These are phyloP conservation scores for Maudiozyma serrabonitensis DNA, from an alignment of 805 yeast species.

Conservation along the genomic window DNA sequence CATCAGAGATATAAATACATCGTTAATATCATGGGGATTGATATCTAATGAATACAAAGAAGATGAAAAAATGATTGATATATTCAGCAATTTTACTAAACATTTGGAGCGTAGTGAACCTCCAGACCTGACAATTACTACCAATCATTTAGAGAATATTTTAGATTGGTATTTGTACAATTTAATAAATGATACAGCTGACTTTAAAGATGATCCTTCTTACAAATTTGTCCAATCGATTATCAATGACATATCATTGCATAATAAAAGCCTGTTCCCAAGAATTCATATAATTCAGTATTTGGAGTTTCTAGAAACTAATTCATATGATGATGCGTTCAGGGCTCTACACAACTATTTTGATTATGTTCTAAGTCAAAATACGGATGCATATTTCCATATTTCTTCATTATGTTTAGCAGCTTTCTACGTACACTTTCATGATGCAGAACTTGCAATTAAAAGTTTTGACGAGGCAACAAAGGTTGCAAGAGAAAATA, in stretches of 20 bases:
- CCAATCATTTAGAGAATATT: slow-evolving; percentile 18
- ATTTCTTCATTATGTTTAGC: slow-evolving; percentile 69
- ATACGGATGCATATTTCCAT: slow-evolving; percentile 58
- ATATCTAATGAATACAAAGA: neutral
- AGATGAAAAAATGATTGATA: slow-evolving; percentile 7
- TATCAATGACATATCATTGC: slow-evolving; percentile 8
- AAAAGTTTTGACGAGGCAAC: slow-evolving; percentile 81
- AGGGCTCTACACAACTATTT: slow-evolving; percentile 51
- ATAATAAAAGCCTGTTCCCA: slow-evolving; percentile 21
- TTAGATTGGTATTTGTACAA: slow-evolving; percentile 15
- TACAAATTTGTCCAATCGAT: neutral
- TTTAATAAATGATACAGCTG: neutral
- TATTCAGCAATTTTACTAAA: neutral
- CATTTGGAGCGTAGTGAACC: neutral
- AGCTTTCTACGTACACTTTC: slow-evolving; percentile 58
- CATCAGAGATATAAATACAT: neutral
- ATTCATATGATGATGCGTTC: slow-evolving; percentile 30
- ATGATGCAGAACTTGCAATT: slow-evolving; percentile 57
- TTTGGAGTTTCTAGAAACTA: slow-evolving; percentile 8
- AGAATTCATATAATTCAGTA: slow-evolving; percentile 18
- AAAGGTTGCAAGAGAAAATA: slow-evolving; percentile 76
- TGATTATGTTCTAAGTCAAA: slow-evolving; percentile 65
- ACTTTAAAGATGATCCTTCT: neutral
- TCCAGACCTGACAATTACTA: slow-evolving; percentile 4
- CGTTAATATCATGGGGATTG: neutral